Base-by-base conservation (phyloP, 163 green algal genomes). In the Chlamydomonas reinhardtii region DNA sequence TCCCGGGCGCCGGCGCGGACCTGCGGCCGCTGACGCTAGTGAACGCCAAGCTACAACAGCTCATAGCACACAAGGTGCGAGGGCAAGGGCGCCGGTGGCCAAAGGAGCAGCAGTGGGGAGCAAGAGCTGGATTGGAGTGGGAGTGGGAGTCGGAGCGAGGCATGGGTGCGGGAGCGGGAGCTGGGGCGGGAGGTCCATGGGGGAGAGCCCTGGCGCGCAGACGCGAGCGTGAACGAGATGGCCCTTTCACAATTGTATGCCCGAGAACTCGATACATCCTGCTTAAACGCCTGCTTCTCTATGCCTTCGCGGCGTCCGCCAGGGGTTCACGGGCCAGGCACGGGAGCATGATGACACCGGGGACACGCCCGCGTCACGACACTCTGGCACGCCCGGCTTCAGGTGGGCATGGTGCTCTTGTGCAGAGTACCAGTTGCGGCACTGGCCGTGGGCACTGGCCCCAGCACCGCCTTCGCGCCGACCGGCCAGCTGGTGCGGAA, bases 31-130 rank as follows among this genome's bases (percentile, higher is more conserved):
- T 85, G 4, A 62, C 25, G 69, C 34, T 74, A 22, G 35, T 85
- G 24, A 77, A 85, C 68, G 32, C 68, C 31, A 85, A 85, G 69
- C 68, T 85, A 34, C 78, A 85, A 4, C 52, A 71, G 68, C 66
- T 85, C 11, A 34, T 71, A 14, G n/a, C 68, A 3, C 25, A 34
- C 5, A 85, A 85, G 78, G 78, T 61, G 69, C 2, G 69, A 5
- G 24, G 16, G 64, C 4, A 37, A 70, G 29, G 64, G 59, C 12
- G 12, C 11, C 43, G 43, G 11, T 54, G 43, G 43, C 11, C 43
- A 19, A 14, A 14, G 48, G 14, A 56, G 48, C 11, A 19, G 48
- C 48, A 12, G 48, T 9, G 48, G 48, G 14, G 6, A 9, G 6
- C 48, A 14, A 56, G 48, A 56, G 9, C 48, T 9, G 48, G 48